phyloP scores from a whole-genome alignment of 2,329 filamentous ascomycete species.

The Penicillium hordei region DNA sequence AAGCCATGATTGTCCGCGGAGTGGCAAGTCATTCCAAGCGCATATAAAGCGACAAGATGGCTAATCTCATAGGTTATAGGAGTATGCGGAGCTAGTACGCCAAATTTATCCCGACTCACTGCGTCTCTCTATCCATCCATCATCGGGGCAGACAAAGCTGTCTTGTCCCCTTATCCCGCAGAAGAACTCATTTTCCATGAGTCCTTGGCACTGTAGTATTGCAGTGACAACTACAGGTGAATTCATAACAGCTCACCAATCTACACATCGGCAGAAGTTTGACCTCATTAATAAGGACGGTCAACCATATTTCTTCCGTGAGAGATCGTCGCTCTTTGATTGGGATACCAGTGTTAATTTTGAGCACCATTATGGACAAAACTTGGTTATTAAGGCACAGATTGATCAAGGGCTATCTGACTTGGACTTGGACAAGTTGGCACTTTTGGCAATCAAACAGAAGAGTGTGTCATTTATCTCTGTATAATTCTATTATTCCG shows the following conservation, averaged over 20 bases:
- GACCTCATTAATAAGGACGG: constrained; percentile 1
- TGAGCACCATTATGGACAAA: constrained; percentile 4
- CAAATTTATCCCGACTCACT: constrained; percentile 10
- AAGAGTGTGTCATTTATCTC: not conserved
- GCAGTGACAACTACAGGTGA: constrained; percentile 1
- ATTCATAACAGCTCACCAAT: constrained; percentile 11
- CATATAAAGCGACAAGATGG: not conserved
- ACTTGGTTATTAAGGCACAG: not conserved
- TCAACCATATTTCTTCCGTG: constrained; percentile 9
- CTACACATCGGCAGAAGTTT: constrained; percentile 2
- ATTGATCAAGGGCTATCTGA: not conserved
- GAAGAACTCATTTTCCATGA: constrained; percentile 7
- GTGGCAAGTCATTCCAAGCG: not conserved
- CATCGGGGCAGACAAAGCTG: constrained; percentile 8
- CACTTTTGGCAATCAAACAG: constrained; percentile 3
- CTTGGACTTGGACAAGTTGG: constrained; percentile 10
- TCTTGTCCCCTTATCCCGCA: constrained; percentile 8
- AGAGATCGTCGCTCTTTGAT: constrained; percentile 3
- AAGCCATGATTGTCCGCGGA: constrained; percentile 7
- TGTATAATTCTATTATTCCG: not conserved
- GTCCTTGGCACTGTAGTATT: constrained; percentile 12
- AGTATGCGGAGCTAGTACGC: constrained; percentile 6
- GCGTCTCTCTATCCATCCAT: constrained; percentile 10
- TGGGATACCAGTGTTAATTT: constrained; percentile 4
- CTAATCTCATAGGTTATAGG: not conserved